Conservation (phyloP, 306 rosid genomes). For the Prunus mume region DNA sequence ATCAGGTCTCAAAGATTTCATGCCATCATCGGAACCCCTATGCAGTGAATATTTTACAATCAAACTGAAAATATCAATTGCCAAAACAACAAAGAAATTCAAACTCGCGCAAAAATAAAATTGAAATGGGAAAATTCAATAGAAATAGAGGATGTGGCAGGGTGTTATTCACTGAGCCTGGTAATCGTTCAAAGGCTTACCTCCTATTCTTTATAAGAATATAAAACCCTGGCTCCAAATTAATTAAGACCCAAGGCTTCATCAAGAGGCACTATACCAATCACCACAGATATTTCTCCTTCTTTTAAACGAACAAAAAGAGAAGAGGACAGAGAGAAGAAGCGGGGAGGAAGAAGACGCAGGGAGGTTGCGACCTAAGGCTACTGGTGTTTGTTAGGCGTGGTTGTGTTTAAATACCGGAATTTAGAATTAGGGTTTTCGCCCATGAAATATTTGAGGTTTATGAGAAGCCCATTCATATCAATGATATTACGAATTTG, state of each 20-base stretch:
- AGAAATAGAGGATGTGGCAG: constrained; percentile 47
- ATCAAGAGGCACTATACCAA: constrained; percentile 36
- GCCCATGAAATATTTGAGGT: not conserved
- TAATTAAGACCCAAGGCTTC: constrained; percentile 31
- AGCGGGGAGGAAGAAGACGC: not conserved
- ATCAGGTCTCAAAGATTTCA: constrained; percentile 99
- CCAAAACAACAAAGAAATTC: rapidly evolving
- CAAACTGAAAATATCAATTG: not conserved
- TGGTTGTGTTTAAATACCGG: constrained; percentile 1
- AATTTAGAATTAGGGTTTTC: constrained; percentile 28
- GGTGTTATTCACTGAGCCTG: constrained; percentile 75
- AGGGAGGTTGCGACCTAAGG: not conserved
- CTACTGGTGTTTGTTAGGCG: not conserved
- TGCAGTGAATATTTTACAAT: too few relatives aligned
- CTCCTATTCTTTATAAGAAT: constrained; percentile 24
- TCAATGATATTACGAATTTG: not conserved
- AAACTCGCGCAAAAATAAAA: not conserved
- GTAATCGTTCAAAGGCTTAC: constrained; percentile 46
- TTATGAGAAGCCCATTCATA: not conserved
- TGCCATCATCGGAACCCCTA: constrained; percentile 85
- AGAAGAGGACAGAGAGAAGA: rapidly evolving
- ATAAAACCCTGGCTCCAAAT: constrained; percentile 24
- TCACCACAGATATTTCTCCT: not conserved
- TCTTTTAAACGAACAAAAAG: too few relatives aligned
- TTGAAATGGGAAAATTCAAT: too few relatives aligned